A percentile compares a stretch with the other conserved stretches of the same genome.
Evolutionary conservation across 1,139 yeast genomes (phyloP).

Genomic region (Suhomyces yuchorum): DNA sequence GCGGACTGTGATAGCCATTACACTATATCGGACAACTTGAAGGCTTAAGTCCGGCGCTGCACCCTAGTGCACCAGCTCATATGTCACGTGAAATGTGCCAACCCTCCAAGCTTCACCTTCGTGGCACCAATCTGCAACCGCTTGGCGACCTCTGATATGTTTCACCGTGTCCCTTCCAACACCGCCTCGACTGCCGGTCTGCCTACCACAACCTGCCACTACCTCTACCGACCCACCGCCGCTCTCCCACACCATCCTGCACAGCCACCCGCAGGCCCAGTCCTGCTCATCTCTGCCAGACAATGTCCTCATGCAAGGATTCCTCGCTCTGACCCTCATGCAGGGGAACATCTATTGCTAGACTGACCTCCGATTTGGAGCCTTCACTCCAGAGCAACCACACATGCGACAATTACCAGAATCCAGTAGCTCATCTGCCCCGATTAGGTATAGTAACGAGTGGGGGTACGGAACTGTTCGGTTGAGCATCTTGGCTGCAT

Average conservation of each 20-base stretch:
- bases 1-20: slow-evolving; percentile 84
- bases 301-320: not conserved
- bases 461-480: not conserved
- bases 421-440: not conserved
- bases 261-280: not conserved
- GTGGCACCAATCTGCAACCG: too few relatives aligned
- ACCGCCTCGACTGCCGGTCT: too few relatives aligned
- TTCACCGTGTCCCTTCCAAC: too few relatives aligned
- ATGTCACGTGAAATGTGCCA: too few relatives aligned
- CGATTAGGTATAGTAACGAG: not conserved
- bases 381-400: not conserved
- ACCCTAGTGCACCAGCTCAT: too few relatives aligned
- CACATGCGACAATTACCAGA: not conserved
- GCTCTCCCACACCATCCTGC: not conserved
- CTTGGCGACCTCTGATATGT: too few relatives aligned
- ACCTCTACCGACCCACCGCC: too few relatives aligned
- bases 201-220: too few relatives aligned
- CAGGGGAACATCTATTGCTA: not conserved
- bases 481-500: not conserved
- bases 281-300: not conserved
- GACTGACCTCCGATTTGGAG: not conserved
- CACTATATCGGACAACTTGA: slow-evolving; percentile 61
- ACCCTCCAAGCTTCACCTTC: too few relatives aligned
- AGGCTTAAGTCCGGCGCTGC: too few relatives aligned
- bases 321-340: not conserved